Base-by-base conservation (phyloP, 345 rosid species). In the Gossypium ekmanianum region DNA sequence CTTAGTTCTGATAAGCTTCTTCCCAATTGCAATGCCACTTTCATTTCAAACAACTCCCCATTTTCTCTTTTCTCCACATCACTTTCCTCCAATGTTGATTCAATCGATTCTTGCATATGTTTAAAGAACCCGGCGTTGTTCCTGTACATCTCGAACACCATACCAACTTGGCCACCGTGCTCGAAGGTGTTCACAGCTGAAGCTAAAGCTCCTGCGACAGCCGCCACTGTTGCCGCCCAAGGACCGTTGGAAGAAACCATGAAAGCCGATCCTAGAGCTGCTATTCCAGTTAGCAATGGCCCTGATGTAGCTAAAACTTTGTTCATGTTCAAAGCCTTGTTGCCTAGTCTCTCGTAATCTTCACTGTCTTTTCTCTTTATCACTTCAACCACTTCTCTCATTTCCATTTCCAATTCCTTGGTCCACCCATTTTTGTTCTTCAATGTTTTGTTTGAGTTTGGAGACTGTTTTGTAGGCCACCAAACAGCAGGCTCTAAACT, bases 121-220 rank as follows among this genome's bases (percentile, higher is more conserved):
- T 80, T 75, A 9, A 83, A 84, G 78, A 83, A 86, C 11, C 91
- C 89, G 0, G 85, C 91, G 48, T 82, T 84, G 78, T 78, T 73
- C 13, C 87, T 47, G 8, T 86, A 83, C 89, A 88, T 83, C 82
- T 86, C 89, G 17, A 88, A 80, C 79, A 86, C 86, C 88, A 88
- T 86, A 16, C 89, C 91, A 29, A 84, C 82, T 76, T 81, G 88
- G 9, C 78, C 78, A 9, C 87, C 89, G 56, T 88, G 89, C 81
- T 83, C 87, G 14, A 84, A 12, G n/a, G 83, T 71, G 73, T 76
- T 86, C 52, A 84, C 81, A 3, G 79, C 50, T 56, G 85, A 73
- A 9, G 89, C 85, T 50, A 86, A 48, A 47, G 81, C 84, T 18
- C 89, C 91, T 1, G 78, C 80, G 2, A 26, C 71, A 26, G 81